Conservation (phyloP, 2,329 filamentous ascomycete genomes). For the Pochonia chlamydosporia region DNA sequence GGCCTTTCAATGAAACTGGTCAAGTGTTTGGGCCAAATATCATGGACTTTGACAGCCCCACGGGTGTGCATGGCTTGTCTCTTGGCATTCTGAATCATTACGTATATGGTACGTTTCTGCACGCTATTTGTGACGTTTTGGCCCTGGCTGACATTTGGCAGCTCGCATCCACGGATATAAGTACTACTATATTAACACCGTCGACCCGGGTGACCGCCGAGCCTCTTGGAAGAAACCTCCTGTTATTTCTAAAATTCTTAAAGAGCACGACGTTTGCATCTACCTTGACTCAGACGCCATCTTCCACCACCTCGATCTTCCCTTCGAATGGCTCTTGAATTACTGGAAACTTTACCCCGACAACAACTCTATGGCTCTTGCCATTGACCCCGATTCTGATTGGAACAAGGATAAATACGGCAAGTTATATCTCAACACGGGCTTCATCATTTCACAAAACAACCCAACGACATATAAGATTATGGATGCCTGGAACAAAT, state of each 20-base stretch:
- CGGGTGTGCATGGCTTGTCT: constrained; percentile 29
- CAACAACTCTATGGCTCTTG: constrained; percentile 35
- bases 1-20: constrained; percentile 28
- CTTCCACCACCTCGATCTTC: constrained; percentile 36
- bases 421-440: constrained; percentile 42
- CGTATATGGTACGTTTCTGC: constrained; percentile 31
- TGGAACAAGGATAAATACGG: constrained; percentile 34
- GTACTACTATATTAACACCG: constrained; percentile 38
- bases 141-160: constrained; percentile 12
- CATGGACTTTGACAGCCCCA: constrained; percentile 30
- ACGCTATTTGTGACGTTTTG: background rate
- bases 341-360: constrained; percentile 36
- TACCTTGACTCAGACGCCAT: constrained; percentile 41
- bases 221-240: constrained; percentile 41
- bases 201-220: constrained; percentile 32
- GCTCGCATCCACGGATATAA: constrained; percentile 41
- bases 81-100: constrained; percentile 38
- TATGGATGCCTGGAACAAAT: constrained; percentile 41
- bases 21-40: constrained; percentile 27
- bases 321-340: constrained; percentile 42
- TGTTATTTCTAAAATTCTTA: constrained; percentile 35
- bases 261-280: constrained; percentile 36
- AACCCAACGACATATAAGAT: constrained; percentile 41
- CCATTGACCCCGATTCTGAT: constrained; percentile 30
- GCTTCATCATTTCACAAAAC: constrained; percentile 49